Conservation (phyloP, 2,329 filamentous ascomycete genomes). For the Beauveria brongniartii region DNA sequence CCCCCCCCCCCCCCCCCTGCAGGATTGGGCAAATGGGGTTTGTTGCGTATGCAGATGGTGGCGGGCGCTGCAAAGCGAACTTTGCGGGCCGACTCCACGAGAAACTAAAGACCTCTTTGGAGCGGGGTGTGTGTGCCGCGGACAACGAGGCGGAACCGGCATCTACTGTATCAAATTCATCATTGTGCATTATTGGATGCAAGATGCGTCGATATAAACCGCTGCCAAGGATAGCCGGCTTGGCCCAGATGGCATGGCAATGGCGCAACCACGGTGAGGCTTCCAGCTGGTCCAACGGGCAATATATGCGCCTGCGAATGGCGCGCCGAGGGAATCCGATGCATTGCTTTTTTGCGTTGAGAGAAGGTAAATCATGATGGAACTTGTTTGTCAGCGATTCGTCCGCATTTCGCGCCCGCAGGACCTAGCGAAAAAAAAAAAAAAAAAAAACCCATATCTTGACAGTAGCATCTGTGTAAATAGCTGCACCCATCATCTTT, state of each 20-base stretch:
- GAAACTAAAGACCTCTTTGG: background rate
- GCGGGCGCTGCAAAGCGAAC: background rate
- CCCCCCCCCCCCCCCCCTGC: background rate
- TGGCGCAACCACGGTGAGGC: background rate
- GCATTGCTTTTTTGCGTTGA: background rate
- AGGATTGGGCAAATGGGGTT: background rate
- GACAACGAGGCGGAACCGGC: background rate
- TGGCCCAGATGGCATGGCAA: background rate
- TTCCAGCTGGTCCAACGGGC: background rate
- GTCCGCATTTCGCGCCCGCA: background rate
- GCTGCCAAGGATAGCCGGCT: background rate
- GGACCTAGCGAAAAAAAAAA: background rate
- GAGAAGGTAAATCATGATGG: no score
- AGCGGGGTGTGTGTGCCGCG: background rate
- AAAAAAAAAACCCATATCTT: background rate
- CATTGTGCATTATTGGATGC: background rate
- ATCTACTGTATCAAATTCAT: background rate
- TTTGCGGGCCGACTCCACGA: background rate
- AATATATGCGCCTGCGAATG: no score
- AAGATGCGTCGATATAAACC: background rate
- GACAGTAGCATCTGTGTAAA: background rate
- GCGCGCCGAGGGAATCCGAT: no score
- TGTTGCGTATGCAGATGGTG: conserved; percentile 2
- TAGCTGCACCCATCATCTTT: background rate
- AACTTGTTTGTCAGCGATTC: background rate